Percentiles rank a stretch among this genome's conserved stretches.
Evolutionary conservation across 2,329 filamentous ascomycete genomes (phyloP).

Genomic region (Madurella mycetomatis): DNA sequence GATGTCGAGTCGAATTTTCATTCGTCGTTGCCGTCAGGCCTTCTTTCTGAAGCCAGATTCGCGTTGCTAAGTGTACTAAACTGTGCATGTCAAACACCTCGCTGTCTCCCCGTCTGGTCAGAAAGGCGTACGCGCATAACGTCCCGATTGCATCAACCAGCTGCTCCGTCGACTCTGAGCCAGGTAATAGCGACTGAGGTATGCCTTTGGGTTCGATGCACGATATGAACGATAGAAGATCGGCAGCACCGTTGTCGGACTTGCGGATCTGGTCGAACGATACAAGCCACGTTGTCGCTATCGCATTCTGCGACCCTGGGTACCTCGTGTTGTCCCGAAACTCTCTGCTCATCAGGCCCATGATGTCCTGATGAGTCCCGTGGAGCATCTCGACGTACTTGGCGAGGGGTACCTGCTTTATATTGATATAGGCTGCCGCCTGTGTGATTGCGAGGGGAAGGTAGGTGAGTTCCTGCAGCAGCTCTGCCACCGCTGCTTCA

Average conservation of each 20-base stretch:
- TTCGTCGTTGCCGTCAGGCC: background rate
- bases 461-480: slow-evolving; percentile 33
- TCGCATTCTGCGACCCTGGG: slow-evolving; percentile 8
- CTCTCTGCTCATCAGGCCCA: slow-evolving; percentile 32
- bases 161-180: slow-evolving; percentile 2
- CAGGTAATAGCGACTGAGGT: slow-evolving; percentile 30
- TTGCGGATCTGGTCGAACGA: slow-evolving; percentile 37
- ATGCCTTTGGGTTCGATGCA: slow-evolving; percentile 37
- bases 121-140: slow-evolving; percentile 32
- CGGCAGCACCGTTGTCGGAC: slow-evolving; percentile 29
- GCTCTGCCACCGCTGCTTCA: slow-evolving; percentile 9
- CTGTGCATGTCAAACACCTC: slow-evolving; percentile 35
- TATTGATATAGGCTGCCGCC: slow-evolving; percentile 17
- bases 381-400: slow-evolving; percentile 34
- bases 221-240: slow-evolving; percentile 37
- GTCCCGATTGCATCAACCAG: slow-evolving; percentile 30
- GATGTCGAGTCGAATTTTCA: slow-evolving; percentile 14
- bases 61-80: slow-evolving; percentile 33
- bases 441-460: slow-evolving; percentile 38
- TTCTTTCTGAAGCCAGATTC: slow-evolving; percentile 28
- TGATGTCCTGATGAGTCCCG: slow-evolving; percentile 29
- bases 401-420: slow-evolving; percentile 4
- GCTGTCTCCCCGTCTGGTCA: slow-evolving; percentile 24
- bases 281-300: slow-evolving; percentile 27
- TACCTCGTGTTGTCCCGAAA: slow-evolving; percentile 27